A percentile compares a stretch with the other conserved stretches of the same genome.
phyloP scores from a whole-genome alignment of 2,329 filamentous ascomycete genomes.

The Trichophaea hybrida region DNA sequence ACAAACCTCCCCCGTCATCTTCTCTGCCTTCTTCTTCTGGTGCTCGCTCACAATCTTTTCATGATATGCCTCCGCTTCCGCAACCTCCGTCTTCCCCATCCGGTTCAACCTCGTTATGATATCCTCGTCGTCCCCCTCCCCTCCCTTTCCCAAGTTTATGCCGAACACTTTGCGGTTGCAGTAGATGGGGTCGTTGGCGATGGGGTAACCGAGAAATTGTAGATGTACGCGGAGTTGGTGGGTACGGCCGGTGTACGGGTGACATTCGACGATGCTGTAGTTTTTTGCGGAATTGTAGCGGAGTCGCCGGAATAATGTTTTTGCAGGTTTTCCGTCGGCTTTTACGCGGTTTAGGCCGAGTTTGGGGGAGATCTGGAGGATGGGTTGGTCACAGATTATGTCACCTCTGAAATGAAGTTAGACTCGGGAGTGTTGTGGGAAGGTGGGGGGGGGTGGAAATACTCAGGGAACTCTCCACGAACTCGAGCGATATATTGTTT shows the following conservation, averaged over 20 bases:
- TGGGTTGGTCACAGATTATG: constrained; percentile 81
- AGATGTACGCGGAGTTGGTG: constrained; percentile 92
- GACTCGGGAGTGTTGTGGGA: background rate
- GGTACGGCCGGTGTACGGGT: constrained; percentile 83
- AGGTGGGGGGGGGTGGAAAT: constrained; percentile 2
- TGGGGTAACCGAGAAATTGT: constrained; percentile 86
- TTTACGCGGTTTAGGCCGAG: constrained; percentile 87
- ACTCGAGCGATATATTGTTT: constrained; percentile 95
- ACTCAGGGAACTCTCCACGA: constrained; percentile 74
- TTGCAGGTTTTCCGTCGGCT: constrained; percentile 77
- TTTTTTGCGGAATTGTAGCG: constrained; percentile 82
- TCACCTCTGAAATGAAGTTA: constrained; percentile 41
- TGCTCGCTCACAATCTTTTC: constrained; percentile 87
- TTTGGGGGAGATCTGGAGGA: constrained; percentile 87
- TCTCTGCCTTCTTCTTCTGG: constrained; percentile 80
- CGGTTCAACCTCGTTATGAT: constrained; percentile 70
- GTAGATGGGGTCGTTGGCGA: constrained; percentile 95
- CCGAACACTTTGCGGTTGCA: constrained; percentile 90
- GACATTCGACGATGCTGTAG: constrained; percentile 87
- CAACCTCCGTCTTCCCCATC: constrained; percentile 90
- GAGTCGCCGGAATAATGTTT: constrained; percentile 78
- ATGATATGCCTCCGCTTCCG: constrained; percentile 81
- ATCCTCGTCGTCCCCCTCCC: constrained; percentile 51
- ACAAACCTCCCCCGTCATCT: constrained; percentile 75
- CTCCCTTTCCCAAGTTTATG: constrained; percentile 51